Evolutionary conservation across 345 rosid species (phyloP).

Genomic region (Melaleuca alternifolia): DNA sequence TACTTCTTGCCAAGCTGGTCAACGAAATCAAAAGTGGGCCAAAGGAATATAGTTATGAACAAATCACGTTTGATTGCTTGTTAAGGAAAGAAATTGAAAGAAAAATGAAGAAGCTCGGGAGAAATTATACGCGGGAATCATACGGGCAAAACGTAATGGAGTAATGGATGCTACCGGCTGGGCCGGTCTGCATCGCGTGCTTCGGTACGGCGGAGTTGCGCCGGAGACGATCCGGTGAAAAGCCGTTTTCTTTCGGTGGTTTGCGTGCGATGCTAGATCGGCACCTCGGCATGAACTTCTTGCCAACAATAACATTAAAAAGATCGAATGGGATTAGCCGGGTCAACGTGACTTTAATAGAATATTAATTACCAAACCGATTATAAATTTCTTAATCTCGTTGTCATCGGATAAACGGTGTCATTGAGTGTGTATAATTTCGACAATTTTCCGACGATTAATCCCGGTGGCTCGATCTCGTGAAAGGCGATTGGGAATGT

Average conservation of each 20-base stretch:
- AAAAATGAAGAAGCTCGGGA: not conserved
- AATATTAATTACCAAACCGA: not conserved
- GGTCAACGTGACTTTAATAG: not conserved
- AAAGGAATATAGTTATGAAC: not conserved
- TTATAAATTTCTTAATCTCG: fast-evolving
- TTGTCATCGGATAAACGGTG: not conserved
- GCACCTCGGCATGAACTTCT: not conserved
- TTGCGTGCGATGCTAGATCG: not conserved
- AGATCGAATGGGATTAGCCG: not conserved
- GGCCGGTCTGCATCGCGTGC: not conserved
- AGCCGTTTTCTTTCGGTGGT: not conserved
- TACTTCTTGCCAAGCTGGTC: not conserved
- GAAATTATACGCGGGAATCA: not conserved
- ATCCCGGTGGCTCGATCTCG: not conserved
- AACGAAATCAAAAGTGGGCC: not conserved
- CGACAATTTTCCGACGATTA: not conserved
- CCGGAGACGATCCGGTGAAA: not conserved
- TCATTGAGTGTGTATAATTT: not conserved
- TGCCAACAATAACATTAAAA: not conserved
- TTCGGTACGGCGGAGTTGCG: not conserved
- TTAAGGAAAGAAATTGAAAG: not conserved
- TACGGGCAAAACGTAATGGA: not conserved
- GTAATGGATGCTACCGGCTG: not conserved
- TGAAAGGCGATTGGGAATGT: not conserved
- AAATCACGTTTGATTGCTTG: not conserved